These are phyloP conservation scores for Fusarium penzigii DNA, from an alignment of 2,329 filamentous ascomycete species.

Conservation along the genomic window DNA sequence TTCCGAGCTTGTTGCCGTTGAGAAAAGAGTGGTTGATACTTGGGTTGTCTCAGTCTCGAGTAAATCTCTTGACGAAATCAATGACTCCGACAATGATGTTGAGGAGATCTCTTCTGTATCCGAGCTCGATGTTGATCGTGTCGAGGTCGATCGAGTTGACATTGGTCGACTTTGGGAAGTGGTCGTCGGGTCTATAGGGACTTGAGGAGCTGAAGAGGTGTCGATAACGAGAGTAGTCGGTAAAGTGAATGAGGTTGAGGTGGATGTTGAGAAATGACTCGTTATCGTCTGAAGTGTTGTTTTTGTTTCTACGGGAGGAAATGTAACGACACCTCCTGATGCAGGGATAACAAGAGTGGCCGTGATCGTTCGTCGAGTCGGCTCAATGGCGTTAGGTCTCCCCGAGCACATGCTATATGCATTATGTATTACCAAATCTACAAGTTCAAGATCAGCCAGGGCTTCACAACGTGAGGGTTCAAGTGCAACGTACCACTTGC, in stretches of 20 bases:
- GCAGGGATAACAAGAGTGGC: constrained; percentile 52
- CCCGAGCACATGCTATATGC: constrained; percentile 62
- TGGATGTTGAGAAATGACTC: constrained; percentile 11
- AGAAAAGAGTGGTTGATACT: constrained; percentile 9
- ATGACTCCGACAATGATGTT: not conserved
- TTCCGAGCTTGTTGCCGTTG: not conserved
- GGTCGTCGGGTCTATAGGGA: constrained; percentile 7
- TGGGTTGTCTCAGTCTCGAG: not conserved
- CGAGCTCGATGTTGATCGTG: constrained; percentile 4
- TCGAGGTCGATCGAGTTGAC: constrained; percentile 7
- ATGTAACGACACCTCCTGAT: constrained; percentile 30
- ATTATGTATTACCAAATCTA: constrained; percentile 45
- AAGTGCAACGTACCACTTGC: constrained; percentile 32
- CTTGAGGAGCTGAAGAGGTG: constrained; percentile 23
- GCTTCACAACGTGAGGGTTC: not conserved
- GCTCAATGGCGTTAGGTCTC: constrained; percentile 50
- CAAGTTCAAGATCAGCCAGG: constrained; percentile 16
- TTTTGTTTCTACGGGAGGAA: constrained; percentile 26
- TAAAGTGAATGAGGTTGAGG: constrained; percentile 15
- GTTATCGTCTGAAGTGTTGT: constrained; percentile 4
- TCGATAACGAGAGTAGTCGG: constrained; percentile 32
- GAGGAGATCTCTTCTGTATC: constrained; percentile 3
- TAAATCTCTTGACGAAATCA: not conserved
- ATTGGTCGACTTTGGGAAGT: constrained; percentile 2
- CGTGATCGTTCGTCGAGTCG: constrained; percentile 59